Evolutionary conservation across 805 yeast genomes (phyloP).

Genomic region (Metschnikowia colocasiae): DNA sequence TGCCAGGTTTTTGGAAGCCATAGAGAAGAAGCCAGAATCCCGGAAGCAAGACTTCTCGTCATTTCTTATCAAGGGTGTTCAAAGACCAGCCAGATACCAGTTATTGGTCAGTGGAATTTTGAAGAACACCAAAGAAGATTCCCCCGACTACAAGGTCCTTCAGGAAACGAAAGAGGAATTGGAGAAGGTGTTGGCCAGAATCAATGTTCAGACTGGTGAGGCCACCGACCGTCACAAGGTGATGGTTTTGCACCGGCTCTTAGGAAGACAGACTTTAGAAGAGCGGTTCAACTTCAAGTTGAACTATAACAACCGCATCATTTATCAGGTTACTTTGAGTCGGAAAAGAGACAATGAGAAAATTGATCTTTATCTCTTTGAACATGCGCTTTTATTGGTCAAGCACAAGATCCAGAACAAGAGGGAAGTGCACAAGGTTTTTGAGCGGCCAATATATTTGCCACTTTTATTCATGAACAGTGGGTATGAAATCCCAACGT

Average conservation of each 20-base stretch:
- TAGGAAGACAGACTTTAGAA: constrained; percentile 71
- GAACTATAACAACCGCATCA: constrained; percentile 75
- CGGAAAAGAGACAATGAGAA: constrained; percentile 74
- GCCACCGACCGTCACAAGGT: constrained; percentile 90
- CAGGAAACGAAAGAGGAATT: constrained; percentile 71
- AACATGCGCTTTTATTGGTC: constrained; percentile 81
- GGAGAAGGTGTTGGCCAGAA: constrained; percentile 68
- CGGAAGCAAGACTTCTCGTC: constrained; percentile 90
- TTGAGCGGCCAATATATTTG: constrained; percentile 81
- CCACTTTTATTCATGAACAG: constrained; percentile 72
- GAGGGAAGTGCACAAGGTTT: constrained; percentile 87
- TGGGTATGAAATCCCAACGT: constrained; percentile 72
- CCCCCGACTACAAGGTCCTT: constrained; percentile 67
- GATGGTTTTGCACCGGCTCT: constrained; percentile 57
- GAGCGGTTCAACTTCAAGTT: constrained; percentile 84
- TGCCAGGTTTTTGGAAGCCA: constrained; percentile 90
- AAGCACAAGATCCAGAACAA: constrained; percentile 83
- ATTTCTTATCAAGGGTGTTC: constrained; percentile 90
- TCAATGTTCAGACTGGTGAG: constrained; percentile 87
- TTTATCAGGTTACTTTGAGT: constrained; percentile 68
- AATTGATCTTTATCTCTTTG: constrained; percentile 82
- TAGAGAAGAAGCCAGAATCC: constrained; percentile 78
- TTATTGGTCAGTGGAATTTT: constrained; percentile 75
- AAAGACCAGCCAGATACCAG: constrained; percentile 94
- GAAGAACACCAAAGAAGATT: constrained; percentile 74